phyloP scores from a whole-genome alignment of 768 basidiomycete genomes.

The Pulveroboletus sp. region DNA sequence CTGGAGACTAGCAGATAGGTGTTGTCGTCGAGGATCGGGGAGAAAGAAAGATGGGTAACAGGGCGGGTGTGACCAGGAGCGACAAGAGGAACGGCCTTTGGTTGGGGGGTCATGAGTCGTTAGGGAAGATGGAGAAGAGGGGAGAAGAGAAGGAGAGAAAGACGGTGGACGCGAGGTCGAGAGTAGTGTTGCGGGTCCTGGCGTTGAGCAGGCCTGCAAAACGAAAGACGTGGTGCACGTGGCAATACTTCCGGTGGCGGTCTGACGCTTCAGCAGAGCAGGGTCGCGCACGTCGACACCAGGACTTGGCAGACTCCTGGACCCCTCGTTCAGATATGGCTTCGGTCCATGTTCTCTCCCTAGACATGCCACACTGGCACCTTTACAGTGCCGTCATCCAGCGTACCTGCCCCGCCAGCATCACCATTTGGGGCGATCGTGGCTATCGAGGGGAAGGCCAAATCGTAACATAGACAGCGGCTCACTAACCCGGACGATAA shows the following conservation, averaged over 20 bases:
- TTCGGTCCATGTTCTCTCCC: no score
- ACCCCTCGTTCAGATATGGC: background rate
- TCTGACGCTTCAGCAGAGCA: no score
- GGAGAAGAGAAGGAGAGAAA: background rate
- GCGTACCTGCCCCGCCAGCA: no score
- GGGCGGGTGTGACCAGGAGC: constrained; percentile 83
- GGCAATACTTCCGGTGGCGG: constrained; percentile 7
- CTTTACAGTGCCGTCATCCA: background rate
- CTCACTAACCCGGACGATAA: no score
- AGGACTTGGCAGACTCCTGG: no score
- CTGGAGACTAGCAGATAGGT: constrained; percentile 89
- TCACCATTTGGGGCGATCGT: background rate
- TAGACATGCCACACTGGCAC: background rate
- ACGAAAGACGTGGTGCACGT: constrained; percentile 4
- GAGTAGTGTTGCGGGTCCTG: constrained; percentile 34
- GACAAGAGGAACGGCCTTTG: constrained; percentile 73
- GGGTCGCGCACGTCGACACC: no score
- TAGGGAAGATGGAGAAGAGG: background rate
- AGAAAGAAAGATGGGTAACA: constrained; percentile 93
- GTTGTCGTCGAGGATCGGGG: constrained; percentile 76
- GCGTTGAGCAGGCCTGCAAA: constrained; percentile 14
- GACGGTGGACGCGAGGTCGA: background rate
- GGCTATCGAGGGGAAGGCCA: background rate
- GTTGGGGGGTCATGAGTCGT: constrained; percentile 56
- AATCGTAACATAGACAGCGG: background rate